Conservation (phyloP, 2,329 filamentous ascomycete genomes). For the Rutstroemia sp. region DNA sequence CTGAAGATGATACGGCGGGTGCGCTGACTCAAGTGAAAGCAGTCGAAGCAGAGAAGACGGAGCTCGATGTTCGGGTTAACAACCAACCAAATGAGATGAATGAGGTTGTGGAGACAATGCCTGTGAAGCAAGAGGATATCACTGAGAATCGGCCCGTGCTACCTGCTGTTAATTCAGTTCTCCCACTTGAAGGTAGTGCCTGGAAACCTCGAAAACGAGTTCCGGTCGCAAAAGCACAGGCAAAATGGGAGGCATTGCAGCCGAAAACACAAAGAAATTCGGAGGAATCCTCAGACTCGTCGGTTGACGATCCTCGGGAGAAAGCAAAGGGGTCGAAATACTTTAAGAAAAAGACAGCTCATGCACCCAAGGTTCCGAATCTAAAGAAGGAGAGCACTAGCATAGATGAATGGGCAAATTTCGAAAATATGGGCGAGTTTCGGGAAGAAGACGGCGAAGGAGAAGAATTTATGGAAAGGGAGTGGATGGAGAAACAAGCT, state of each 20-base stretch:
- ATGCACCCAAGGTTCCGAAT: slow-evolving; percentile 27
- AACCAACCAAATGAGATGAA: slow-evolving; percentile 13
- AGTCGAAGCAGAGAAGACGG: slow-evolving; percentile 14
- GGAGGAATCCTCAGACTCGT: background rate
- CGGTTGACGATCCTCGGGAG: background rate
- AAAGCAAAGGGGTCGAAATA: background rate
- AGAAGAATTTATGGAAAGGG: slow-evolving; percentile 57
- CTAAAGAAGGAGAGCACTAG: slow-evolving; percentile 44
- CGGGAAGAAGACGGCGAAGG: slow-evolving; percentile 38
- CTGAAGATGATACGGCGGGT: slow-evolving; percentile 35
- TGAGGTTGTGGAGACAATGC: slow-evolving; percentile 12
- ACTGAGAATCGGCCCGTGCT: slow-evolving; percentile 16
- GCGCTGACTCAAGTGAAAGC: slow-evolving; percentile 12
- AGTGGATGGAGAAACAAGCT: slow-evolving; percentile 71
- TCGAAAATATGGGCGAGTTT: slow-evolving; percentile 56
- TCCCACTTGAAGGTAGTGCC: slow-evolving; percentile 5
- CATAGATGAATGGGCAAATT: slow-evolving; percentile 43
- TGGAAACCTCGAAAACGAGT: slow-evolving; percentile 16
- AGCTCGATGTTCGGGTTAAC: slow-evolving; percentile 12
- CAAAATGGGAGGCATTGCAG: slow-evolving; percentile 26
- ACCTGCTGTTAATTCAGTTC: slow-evolving; percentile 9
- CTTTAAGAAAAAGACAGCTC: slow-evolving; percentile 11
- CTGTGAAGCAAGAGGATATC: slow-evolving; percentile 12
- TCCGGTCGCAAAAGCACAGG: slow-evolving; percentile 20
- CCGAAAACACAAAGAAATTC: slow-evolving; percentile 12